A percentile compares a stretch with the other conserved stretches of the same genome.
Conservation (phyloP, 148 eudicot genomes). For the Spergularia marina region DNA sequence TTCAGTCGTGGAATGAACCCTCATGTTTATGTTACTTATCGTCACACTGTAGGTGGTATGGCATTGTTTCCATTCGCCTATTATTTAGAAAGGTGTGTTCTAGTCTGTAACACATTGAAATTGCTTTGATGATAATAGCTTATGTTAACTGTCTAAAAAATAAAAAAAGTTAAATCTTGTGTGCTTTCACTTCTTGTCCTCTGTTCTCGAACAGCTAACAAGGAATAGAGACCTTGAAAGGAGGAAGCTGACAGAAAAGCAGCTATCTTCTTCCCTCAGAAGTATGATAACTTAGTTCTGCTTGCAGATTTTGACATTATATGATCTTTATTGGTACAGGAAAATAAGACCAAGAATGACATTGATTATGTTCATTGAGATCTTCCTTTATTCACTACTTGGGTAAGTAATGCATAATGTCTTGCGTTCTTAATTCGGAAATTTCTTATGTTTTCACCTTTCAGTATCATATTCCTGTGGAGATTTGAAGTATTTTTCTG, state of each 20-base stretch:
- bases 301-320: neutral
- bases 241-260: neutral
- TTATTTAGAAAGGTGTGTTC: slow-evolving; percentile 37
- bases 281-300: neutral
- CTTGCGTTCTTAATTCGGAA: neutral
- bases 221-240: no score
- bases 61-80: slow-evolving; percentile 46
- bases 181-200: neutral
- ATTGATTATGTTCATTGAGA: slow-evolving; percentile 29
- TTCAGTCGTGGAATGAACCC: slow-evolving; percentile 45
- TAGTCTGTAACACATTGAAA: neutral
- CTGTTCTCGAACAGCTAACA: neutral
- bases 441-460: neutral
- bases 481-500: slow-evolving; percentile 5
- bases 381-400: slow-evolving; percentile 43
- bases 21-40: slow-evolving; percentile 51
- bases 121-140: neutral
- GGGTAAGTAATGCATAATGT: slow-evolving; percentile 30
- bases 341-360: slow-evolving; percentile 50
- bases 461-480: neutral
- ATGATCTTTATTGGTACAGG: slow-evolving; percentile 30
- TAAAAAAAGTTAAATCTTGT: neutral
- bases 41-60: slow-evolving; percentile 39
- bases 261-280: neutral
- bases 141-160: neutral